phyloP scores from a whole-genome alignment of 768 basidiomycete genomes.

The Podaxis sp. region DNA sequence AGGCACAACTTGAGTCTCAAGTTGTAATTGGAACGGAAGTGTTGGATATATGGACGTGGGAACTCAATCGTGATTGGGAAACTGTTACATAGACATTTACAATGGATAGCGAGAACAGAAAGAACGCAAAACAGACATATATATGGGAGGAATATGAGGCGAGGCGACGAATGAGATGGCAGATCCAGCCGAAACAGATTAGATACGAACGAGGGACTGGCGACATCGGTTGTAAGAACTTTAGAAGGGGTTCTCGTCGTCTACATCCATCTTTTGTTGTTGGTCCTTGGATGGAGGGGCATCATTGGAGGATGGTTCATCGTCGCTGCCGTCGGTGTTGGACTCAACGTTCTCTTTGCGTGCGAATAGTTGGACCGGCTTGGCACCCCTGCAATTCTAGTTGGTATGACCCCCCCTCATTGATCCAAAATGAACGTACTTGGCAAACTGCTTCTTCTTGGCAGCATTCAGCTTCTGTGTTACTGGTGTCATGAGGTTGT shows the following conservation, averaged over 20 bases:
- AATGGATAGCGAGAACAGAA: constrained; percentile 13
- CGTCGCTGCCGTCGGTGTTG: constrained; percentile 34
- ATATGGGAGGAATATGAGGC: background rate
- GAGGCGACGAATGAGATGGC: background rate
- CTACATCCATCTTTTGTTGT: constrained; percentile 32
- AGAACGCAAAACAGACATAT: constrained; percentile 8
- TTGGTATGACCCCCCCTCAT: constrained; percentile 5
- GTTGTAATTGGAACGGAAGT: background rate
- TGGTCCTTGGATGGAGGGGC: constrained; percentile 18
- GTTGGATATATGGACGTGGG: constrained; percentile 21
- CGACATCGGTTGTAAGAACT: constrained; percentile 10
- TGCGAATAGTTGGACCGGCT: constrained; percentile 60
- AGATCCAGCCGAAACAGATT: constrained; percentile 8
- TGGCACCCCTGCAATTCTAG: constrained; percentile 42
- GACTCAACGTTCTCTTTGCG: constrained; percentile 36
- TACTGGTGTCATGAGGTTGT: constrained; percentile 90
- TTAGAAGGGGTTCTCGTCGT: constrained; percentile 75
- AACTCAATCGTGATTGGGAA: constrained; percentile 17
- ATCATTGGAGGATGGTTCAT: constrained; percentile 9
- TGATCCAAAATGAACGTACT: constrained; percentile 45
- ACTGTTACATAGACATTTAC: constrained; percentile 21
- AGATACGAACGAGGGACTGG: constrained; percentile 7
- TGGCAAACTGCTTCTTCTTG: constrained; percentile 90
- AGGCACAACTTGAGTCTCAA: background rate
- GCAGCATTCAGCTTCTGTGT: constrained; percentile 89